Evolutionary conservation across 148 eudicot species (phyloP), one percentile per base, ranked within the genome.

Genomic region (Vaccinium macrocarpon): DNA sequence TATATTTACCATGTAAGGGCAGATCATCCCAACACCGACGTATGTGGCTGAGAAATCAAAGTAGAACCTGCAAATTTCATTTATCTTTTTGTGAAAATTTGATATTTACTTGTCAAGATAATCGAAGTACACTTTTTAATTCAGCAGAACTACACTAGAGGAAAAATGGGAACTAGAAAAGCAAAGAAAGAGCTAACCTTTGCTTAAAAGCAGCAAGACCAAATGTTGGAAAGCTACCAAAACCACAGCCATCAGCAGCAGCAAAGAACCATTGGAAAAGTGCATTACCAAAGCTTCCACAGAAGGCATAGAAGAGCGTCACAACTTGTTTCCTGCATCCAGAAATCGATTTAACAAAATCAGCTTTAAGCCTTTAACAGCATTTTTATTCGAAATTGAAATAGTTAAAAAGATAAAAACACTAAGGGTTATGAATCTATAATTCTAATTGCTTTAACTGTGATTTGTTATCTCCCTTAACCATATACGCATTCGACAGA

Each of bases 21-120:
- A 87, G n/a, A 87, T 84, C 87, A 87, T 84, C 15, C 89, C 89
- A 42, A 85, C 89, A 8, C 89, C 89, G 42, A 87, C 81, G n/a
- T 87, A 87, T 35, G 87, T 85, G 1, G 84, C 53, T 18, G 89
- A 87, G 76, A 83, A 87, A 79, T 87, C 87, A 61, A 87, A 87
- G 71, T 87, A 87, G 46, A 86, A 83, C 50, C 88, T 87, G 81
- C 32, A 48, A 82, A 4, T 68, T 68, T 13, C 18, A 29, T 12
- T 27, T 27, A 68, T 11, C 16, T 68, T 12, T 12, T 29, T 27
- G 13, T 13, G 2, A 27, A 13, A 68, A 19, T 6, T n/a, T 11
- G 14, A 61, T 4, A 10, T 1, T 15, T 35, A 10, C 35, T 9
- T 10, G 6, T 35, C 76, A 29, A 32, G 42, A 35, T 74, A 38